Evolutionary conservation across 495 filamentous ascomycete species (phyloP).

Genomic region (Thermochaetoides thermophila): DNA sequence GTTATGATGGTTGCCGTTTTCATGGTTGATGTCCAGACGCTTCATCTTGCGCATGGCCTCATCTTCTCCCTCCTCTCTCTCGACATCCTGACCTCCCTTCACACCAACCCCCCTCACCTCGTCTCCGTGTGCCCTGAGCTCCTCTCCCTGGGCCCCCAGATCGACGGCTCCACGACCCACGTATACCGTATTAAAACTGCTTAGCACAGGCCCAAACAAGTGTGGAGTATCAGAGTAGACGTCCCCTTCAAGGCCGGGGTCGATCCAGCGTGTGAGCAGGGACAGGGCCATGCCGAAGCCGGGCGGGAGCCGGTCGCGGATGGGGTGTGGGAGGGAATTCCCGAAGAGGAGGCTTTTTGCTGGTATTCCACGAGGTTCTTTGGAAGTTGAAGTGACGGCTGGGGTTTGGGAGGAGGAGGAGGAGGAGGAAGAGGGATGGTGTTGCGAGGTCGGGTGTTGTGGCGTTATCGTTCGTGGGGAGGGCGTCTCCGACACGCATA

Average conservation of each 20-base stretch:
- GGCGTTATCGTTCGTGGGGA: too few relatives aligned
- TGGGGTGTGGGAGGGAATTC: conserved; percentile 82
- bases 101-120: conserved; percentile 27
- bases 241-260: conserved; percentile 79
- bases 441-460: too few relatives aligned
- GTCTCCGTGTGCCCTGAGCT: conserved; percentile 28
- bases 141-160: too few relatives aligned
- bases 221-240: conserved; percentile 74
- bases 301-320: conserved; percentile 71
- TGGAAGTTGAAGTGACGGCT: not conserved
- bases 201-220: conserved; percentile 63
- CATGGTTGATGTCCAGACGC: too few relatives aligned
- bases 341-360: conserved; percentile 72
- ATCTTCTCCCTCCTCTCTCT: too few relatives aligned
- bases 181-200: conserved; percentile 56
- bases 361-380: conserved; percentile 29
- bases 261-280: conserved; percentile 71
- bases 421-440: too few relatives aligned
- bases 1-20: too few relatives aligned
- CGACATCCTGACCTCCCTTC: too few relatives aligned
- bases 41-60: too few relatives aligned
- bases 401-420: too few relatives aligned
- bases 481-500: not conserved
- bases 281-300: conserved; percentile 70
- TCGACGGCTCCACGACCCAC: too few relatives aligned